A percentile compares a stretch with the other conserved stretches of the same genome.
phyloP scores from a whole-genome alignment of 805 yeast species.

The Grigorovia yakushimaensis region DNA sequence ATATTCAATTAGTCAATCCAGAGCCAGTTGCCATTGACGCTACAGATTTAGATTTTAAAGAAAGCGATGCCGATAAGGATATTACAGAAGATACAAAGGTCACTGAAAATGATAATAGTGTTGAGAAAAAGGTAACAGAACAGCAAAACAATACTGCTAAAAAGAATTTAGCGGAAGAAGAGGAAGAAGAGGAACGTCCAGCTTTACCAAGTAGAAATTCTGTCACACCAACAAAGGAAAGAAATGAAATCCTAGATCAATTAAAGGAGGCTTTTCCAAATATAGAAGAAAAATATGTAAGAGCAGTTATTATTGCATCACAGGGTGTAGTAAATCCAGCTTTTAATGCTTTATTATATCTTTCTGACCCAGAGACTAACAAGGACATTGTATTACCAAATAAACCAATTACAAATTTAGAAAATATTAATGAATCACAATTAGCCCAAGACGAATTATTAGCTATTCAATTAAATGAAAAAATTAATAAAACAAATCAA shows the following conservation, averaged over 20 bases:
- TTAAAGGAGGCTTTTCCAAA: constrained; percentile 81
- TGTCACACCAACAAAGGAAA: constrained; percentile 3
- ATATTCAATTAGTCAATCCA: constrained; percentile 5
- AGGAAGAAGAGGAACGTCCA: constrained; percentile 11
- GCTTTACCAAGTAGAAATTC: constrained; percentile 21
- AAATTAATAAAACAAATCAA: constrained; percentile 32
- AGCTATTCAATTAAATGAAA: constrained; percentile 71
- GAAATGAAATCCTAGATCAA: constrained; percentile 33
- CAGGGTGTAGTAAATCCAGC: constrained; percentile 75
- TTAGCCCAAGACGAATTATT: constrained; percentile 65
- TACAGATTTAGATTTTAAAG: neutral
- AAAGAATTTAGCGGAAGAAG: constrained; percentile 7
- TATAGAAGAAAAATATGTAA: constrained; percentile 57
- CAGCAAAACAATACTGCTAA: constrained; percentile 6
- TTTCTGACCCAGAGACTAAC: constrained; percentile 59
- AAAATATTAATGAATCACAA: constrained; percentile 33
- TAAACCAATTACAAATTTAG: constrained; percentile 20
- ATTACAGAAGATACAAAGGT: neutral
- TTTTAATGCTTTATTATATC: constrained; percentile 72
- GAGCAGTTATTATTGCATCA: constrained; percentile 79
- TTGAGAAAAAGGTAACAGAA: neutral
- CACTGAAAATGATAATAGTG: neutral
- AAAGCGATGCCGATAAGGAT: neutral
- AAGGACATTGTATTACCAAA: constrained; percentile 41
- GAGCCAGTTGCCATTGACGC: constrained; percentile 3